Evolutionary conservation across 164 flowering plant genomes (phyloP).

Genomic region (Tetracentron sinense): DNA sequence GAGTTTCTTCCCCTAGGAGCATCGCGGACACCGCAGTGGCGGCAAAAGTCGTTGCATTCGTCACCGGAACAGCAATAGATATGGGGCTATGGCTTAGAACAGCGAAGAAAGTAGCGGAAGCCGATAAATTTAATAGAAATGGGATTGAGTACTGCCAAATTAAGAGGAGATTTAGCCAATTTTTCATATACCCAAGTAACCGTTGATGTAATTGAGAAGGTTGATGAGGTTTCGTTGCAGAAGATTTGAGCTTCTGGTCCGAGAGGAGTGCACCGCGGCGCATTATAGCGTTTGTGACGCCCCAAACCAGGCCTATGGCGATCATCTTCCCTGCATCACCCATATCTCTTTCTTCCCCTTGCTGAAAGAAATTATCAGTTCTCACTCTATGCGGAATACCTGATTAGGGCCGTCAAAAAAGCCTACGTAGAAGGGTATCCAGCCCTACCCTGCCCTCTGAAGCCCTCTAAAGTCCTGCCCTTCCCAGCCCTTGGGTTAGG

Average conservation of each 20-base stretch:
- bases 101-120: slow-evolving; percentile 84
- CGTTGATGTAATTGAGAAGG: slow-evolving; percentile 24
- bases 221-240: slow-evolving; percentile 12
- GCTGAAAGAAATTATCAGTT: no score
- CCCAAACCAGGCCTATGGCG: slow-evolving; percentile 88
- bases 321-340: slow-evolving; percentile 80
- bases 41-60: slow-evolving; percentile 91
- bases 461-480: no score
- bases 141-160: slow-evolving; percentile 87
- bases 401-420: no score
- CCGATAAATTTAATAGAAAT: slow-evolving; percentile 68
- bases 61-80: slow-evolving; percentile 90
- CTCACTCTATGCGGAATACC: no score
- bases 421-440: no score
- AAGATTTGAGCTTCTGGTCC: slow-evolving; percentile 50
- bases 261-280: slow-evolving; percentile 79
- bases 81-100: slow-evolving; percentile 63
- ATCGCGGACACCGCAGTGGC: slow-evolving; percentile 77
- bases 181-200: slow-evolving; percentile 22
- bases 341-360: no score
- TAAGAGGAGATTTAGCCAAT: slow-evolving; percentile 55
- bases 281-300: slow-evolving; percentile 89
- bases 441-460: no score
- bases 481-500: no score
- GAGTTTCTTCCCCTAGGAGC: slow-evolving; percentile 73